These are phyloP conservation scores for Ceratocystis diversiconidia DNA, from an alignment of 2,329 filamentous ascomycete genomes.

Conservation along the genomic window DNA sequence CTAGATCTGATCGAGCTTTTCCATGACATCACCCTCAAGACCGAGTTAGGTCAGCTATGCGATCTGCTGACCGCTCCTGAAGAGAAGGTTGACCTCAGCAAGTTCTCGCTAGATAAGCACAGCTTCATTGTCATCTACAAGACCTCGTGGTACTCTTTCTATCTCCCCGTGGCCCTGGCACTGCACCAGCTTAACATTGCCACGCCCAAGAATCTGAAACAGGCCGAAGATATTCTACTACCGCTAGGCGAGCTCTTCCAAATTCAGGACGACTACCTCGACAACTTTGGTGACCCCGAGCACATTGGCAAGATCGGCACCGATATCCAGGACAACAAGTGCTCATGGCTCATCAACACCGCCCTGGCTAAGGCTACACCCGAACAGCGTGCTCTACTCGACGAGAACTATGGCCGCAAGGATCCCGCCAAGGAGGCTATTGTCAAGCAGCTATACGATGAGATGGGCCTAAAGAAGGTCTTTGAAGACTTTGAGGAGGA, in stretches of 20 bases:
- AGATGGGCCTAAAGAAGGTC: constrained; percentile 67
- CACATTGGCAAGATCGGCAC: constrained; percentile 97
- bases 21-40: constrained; percentile 88
- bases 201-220: constrained; percentile 75
- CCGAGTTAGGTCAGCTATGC: constrained; percentile 86
- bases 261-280: constrained; percentile 95
- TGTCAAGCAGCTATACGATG: constrained; percentile 79
- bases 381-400: constrained; percentile 75
- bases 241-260: constrained; percentile 99
- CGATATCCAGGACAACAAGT: constrained; percentile 99
- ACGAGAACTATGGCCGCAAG: constrained; percentile 90
- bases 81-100: constrained; percentile 80
- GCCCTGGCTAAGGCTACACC: constrained; percentile 66
- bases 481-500: constrained; percentile 88
- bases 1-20: constrained; percentile 89
- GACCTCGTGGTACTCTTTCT: constrained; percentile 98
- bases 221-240: constrained; percentile 81
- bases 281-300: constrained; percentile 87
- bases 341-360: constrained; percentile 95
- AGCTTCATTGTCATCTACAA: constrained; percentile 99
- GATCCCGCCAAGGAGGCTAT: constrained; percentile 66
- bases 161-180: constrained; percentile 85
- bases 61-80: constrained; percentile 93
- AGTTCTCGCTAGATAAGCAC: constrained; percentile 93
- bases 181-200: constrained; percentile 75